Conservation (phyloP, 768 basidiomycete genomes). For the Hydnomerulius pinastri region DNA sequence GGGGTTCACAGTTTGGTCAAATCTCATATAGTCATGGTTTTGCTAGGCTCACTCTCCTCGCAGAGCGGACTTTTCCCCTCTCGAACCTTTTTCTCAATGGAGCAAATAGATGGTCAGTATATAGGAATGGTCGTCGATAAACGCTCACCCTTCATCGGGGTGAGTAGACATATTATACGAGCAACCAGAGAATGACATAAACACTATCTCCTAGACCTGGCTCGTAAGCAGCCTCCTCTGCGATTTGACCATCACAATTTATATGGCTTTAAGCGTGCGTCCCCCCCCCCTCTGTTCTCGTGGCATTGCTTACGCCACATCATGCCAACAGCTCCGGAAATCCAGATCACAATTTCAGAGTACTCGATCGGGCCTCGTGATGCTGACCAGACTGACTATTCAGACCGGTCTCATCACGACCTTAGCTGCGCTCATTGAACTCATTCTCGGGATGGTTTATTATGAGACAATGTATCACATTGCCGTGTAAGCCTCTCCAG, state of each 20-base stretch:
- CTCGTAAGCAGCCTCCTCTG: slow-evolving; percentile 20
- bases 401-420: slow-evolving; percentile 27
- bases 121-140: too few relatives aligned
- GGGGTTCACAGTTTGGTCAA: too few relatives aligned
- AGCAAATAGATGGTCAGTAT: too few relatives aligned
- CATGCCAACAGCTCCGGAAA: slow-evolving; percentile 22
- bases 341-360: slow-evolving; percentile 7
- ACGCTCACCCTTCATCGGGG: too few relatives aligned
- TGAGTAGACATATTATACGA: too few relatives aligned
- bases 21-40: too few relatives aligned
- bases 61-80: too few relatives aligned
- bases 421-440: slow-evolving; percentile 15
- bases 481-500: slow-evolving; percentile 18
- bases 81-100: too few relatives aligned
- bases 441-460: slow-evolving; percentile 12
- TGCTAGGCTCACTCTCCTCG: too few relatives aligned
- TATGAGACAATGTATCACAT: slow-evolving; percentile 3
- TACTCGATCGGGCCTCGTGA: slow-evolving; percentile 3
- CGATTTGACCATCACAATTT: slow-evolving; percentile 20
- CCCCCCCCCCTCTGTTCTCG: background rate
- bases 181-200: too few relatives aligned
- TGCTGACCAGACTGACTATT: slow-evolving; percentile 21
- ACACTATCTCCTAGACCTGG: slow-evolving; percentile 17
- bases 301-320: background rate
- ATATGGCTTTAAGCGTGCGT: slow-evolving; percentile 18